Conservation (phyloP, 1,284 basidiomycete species). For the Tetrapyrgos nigripes region DNA sequence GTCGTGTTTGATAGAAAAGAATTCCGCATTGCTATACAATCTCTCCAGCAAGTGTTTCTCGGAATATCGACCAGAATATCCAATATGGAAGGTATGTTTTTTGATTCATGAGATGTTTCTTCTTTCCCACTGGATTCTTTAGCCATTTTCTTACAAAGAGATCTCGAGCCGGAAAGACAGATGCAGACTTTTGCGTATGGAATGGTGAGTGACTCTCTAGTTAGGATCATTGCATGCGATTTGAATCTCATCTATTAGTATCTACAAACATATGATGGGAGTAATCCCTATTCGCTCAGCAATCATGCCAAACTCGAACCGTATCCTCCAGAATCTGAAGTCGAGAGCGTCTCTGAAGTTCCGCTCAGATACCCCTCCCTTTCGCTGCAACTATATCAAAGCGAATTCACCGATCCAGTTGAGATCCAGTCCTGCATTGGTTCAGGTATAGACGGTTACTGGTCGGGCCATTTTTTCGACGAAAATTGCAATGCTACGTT, state of each 20-base stretch:
- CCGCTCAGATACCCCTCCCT: not conserved
- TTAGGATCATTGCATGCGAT: not conserved
- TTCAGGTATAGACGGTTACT: conserved; percentile 7
- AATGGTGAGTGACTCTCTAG: conserved; percentile 6
- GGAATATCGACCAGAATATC: conserved; percentile 5
- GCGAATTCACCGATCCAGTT: conserved; percentile 3
- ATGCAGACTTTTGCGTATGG: conserved; percentile 12
- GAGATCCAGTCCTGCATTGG: conserved; percentile 4
- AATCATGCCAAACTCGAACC: not conserved
- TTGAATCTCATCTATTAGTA: not conserved
- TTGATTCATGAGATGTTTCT: not conserved
- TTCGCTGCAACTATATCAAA: not conserved
- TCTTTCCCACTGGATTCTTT: not conserved
- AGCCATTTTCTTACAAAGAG: not conserved
- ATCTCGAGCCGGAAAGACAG: not conserved
- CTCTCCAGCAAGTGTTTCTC: conserved; percentile 7
- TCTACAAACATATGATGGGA: not conserved
- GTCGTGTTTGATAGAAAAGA: conserved; percentile 11
- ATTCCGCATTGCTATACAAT: not conserved
- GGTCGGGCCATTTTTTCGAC: conserved; percentile 12
- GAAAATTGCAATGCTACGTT: not conserved
- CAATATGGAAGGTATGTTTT: not conserved
- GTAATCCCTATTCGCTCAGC: not conserved
- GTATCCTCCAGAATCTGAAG: not conserved
- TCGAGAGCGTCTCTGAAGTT: not conserved